A percentile compares a stretch with the other conserved stretches of the same genome.
Evolutionary conservation across 495 filamentous ascomycete genomes (phyloP).

Genomic region (Immersiella caudata): DNA sequence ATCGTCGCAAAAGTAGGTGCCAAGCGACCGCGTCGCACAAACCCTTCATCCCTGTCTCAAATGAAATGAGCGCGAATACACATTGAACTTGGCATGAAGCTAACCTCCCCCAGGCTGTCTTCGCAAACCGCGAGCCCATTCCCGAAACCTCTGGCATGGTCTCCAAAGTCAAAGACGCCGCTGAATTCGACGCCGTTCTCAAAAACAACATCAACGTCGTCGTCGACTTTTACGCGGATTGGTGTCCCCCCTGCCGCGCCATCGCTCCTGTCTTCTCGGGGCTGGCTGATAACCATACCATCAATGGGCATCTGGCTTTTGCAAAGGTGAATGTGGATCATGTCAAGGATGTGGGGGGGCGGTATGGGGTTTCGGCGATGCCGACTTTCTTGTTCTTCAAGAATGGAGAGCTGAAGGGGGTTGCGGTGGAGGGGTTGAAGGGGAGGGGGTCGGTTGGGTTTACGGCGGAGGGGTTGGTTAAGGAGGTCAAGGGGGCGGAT

Average conservation of each 20-base stretch:
- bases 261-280: conserved; percentile 61
- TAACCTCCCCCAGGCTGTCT: neutral
- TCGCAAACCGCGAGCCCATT: conserved; percentile 19
- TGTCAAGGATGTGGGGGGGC: conserved; percentile 49
- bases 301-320: conserved; percentile 51
- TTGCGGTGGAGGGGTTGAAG: conserved; percentile 4
- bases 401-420: conserved; percentile 56
- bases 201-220: conserved; percentile 40
- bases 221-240: conserved; percentile 59
- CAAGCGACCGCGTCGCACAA: neutral
- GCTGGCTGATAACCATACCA: conserved; percentile 49
- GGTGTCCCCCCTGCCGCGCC: conserved; percentile 66
- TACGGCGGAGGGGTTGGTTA: conserved; percentile 10
- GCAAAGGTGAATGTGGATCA: conserved; percentile 61
- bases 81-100: neutral
- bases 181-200: conserved; percentile 41
- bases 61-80: neutral
- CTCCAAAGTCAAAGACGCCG: conserved; percentile 32
- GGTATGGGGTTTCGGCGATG: conserved; percentile 59
- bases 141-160: conserved; percentile 27
- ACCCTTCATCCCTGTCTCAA: no score
- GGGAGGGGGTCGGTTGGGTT: conserved; percentile 7
- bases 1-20: neutral
- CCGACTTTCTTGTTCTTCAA: conserved; percentile 88
- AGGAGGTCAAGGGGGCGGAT: conserved; percentile 9